Percentiles rank a stretch among this genome's conserved stretches.
Evolutionary conservation across 805 yeast species (phyloP).

Genomic region (Candida silvicultrix): DNA sequence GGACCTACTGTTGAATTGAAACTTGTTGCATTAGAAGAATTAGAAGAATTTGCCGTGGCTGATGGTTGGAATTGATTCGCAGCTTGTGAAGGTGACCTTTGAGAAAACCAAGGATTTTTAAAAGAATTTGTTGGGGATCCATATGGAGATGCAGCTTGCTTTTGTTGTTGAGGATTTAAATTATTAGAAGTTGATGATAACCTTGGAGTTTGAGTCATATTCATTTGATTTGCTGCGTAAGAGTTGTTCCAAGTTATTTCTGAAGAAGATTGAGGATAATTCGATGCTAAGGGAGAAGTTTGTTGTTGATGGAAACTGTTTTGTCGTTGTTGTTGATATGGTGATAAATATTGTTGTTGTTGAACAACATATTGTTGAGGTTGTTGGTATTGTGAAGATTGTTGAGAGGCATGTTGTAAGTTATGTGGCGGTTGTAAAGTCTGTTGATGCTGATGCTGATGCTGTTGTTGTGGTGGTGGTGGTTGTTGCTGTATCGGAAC

Average conservation of each 20-base stretch:
- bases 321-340: neutral
- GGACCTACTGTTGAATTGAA: neutral
- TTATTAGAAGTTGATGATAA: neutral
- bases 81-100: neutral
- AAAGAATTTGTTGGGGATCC: slow-evolving; percentile 24
- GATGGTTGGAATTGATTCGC: neutral
- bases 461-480: slow-evolving; percentile 1
- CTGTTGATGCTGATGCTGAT: slow-evolving; percentile 4
- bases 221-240: slow-evolving; percentile 12
- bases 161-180: slow-evolving; percentile 1
- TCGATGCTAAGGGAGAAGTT: neutral
- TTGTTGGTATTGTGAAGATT: slow-evolving; percentile 1
- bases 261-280: neutral
- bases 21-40: neutral
- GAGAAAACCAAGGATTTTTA: slow-evolving; percentile 24
- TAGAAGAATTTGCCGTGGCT: neutral
- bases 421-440: slow-evolving; percentile 4
- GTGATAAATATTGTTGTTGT: slow-evolving; percentile 3
- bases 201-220: slow-evolving; percentile 14
- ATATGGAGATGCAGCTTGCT: slow-evolving; percentile 14
- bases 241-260: slow-evolving; percentile 20
- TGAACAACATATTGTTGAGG: slow-evolving; percentile 1
- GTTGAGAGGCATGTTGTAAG: neutral
- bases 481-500: too few species aligned
- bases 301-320: neutral